Conservation (phyloP, 805 yeast genomes). For the Schwanniomyces polymorphus region DNA sequence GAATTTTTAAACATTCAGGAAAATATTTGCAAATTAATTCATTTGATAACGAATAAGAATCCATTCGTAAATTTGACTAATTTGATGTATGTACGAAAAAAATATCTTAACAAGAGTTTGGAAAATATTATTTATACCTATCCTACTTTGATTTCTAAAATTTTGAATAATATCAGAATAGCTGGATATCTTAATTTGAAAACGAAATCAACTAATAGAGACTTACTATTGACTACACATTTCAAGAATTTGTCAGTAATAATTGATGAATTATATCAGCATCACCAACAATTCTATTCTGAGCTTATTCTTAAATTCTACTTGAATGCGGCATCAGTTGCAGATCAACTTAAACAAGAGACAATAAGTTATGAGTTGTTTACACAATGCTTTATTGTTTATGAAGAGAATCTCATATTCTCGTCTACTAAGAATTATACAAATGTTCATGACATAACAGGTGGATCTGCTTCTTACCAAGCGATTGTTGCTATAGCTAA, state of each 20-base stretch:
- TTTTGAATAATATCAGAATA: constrained; percentile 58
- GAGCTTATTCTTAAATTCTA: constrained; percentile 49
- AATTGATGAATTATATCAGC: constrained; percentile 61
- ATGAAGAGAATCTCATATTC: constrained; percentile 58
- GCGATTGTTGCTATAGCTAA: constrained; percentile 47
- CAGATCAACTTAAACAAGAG: constrained; percentile 73
- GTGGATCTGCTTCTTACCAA: constrained; percentile 52
- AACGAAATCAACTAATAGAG: constrained; percentile 18
- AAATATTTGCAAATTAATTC: constrained; percentile 67
- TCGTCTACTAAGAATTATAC: constrained; percentile 12
- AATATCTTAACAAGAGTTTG: constrained; percentile 54
- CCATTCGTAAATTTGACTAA: constrained; percentile 27
- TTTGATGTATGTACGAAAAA: constrained; percentile 37
- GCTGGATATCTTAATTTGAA: constrained; percentile 25
- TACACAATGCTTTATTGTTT: constrained; percentile 82
- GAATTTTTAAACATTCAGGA: constrained; percentile 53
- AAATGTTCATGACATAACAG: constrained; percentile 39
- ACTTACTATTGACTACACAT: constrained; percentile 43
- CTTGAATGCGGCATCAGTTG: constrained; percentile 67
- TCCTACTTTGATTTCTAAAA: constrained; percentile 69
- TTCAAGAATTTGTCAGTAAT: constrained; percentile 74
- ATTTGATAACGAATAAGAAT: constrained; percentile 50
- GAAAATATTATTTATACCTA: constrained; percentile 63
- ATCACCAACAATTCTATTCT: constrained; percentile 30
- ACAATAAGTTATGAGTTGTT: constrained; percentile 84